Percentiles rank a stretch among this genome's conserved stretches.
Conservation (phyloP, 176 grass and related monocot genomes). For the Alopecurus myosuroides region DNA sequence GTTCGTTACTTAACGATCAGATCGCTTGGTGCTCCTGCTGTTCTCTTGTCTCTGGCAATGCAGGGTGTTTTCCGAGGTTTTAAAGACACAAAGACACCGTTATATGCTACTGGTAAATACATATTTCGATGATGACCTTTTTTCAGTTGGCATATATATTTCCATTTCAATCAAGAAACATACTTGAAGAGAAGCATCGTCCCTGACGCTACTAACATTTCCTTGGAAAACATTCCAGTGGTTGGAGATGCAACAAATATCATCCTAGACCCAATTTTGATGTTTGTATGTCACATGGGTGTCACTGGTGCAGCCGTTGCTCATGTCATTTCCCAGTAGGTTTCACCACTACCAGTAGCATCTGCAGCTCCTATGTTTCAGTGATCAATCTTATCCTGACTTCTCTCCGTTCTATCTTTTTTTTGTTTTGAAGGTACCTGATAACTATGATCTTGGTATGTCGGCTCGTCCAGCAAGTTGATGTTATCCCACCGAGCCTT, state of each 20-base stretch:
- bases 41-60: conserved; percentile 93
- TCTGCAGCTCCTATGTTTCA: not conserved
- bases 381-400: conserved; percentile 16
- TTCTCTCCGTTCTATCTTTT: not conserved
- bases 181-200: not conserved
- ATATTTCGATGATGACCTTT: not conserved
- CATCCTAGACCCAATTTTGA: conserved; percentile 92
- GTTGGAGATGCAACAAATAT: conserved; percentile 82
- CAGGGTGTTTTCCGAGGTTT: conserved; percentile 98
- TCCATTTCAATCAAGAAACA: not conserved
- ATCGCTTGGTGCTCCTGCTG: conserved; percentile 87
- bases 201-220: not conserved
- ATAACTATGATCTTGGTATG: conserved; percentile 78
- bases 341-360: conserved; percentile 2
- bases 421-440: conserved; percentile 56
- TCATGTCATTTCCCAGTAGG: conserved; percentile 93
- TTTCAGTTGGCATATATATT: not conserved
- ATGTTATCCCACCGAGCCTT: conserved; percentile 76
- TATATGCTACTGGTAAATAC: conserved; percentile 81
- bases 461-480: conserved; percentile 71
- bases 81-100: conserved; percentile 85
- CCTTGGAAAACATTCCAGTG: conserved; percentile 37
- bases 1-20: conserved; percentile 83
- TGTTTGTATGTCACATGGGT: conserved; percentile 84
- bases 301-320: conserved; percentile 94